phyloP scores from a whole-genome alignment of 805 yeast genomes.

The Candida boidinii region DNA sequence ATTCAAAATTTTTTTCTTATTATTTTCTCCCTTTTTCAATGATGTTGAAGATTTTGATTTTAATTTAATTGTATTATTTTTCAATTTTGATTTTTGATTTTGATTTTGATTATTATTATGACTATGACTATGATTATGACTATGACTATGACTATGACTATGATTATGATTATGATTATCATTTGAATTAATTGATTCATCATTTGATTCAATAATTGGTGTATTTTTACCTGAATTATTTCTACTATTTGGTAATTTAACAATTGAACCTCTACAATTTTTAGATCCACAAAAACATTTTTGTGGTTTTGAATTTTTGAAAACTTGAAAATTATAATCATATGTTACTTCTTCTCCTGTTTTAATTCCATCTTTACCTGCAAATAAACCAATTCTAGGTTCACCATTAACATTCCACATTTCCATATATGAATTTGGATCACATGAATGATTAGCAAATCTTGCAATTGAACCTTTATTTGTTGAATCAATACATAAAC shows the following conservation, averaged over 20 bases:
- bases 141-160: no score
- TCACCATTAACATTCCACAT: slow-evolving; percentile 38
- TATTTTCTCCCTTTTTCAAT: not conserved
- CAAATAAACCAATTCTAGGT: slow-evolving; percentile 39
- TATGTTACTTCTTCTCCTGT: slow-evolving; percentile 38
- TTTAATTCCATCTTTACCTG: slow-evolving; percentile 26
- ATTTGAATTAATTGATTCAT: no score
- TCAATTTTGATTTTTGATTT: no score
- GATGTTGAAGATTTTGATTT: no score
- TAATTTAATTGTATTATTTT: no score
- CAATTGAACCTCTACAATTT: slow-evolving; percentile 33
- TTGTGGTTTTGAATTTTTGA: slow-evolving; percentile 34
- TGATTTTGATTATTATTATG: no score
- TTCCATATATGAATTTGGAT: slow-evolving; percentile 39
- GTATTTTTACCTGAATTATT: not conserved
- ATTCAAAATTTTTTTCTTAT: not conserved
- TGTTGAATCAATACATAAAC: slow-evolving; percentile 35
- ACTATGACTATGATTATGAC: no score
- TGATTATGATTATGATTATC: no score
- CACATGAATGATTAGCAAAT: slow-evolving; percentile 42
- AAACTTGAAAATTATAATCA: slow-evolving; percentile 40
- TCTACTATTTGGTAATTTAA: slow-evolving; percentile 17
- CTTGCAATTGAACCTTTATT: slow-evolving; percentile 38
- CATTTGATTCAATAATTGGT: not conserved
- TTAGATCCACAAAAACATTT: slow-evolving; percentile 34